Base-by-base conservation (phyloP, 2,329 filamentous ascomycete genomes). In the Pseudomassariella vexata region DNA sequence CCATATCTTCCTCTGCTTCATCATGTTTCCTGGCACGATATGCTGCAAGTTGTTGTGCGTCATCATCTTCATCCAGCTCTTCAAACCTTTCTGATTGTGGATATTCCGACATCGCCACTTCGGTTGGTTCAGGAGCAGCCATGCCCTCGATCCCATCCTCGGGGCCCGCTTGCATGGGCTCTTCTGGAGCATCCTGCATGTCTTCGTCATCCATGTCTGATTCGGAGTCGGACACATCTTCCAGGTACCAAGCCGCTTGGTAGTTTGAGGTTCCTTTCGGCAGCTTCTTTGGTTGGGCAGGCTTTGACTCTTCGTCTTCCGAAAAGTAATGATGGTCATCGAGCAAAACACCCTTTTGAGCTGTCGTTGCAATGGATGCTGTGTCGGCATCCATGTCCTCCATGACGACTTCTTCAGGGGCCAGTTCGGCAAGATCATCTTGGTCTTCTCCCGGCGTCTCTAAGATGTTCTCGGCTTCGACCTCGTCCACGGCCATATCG, bases 271-370 rank as follows among this genome's bases (percentile, higher is more conserved):
- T 98, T 41, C 92, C 92, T 58, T 81, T 85, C 1, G 92, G 92
- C 15, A 98, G 62, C 40, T 78, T 77, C 60, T 82, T 92, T 6
- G 85, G 85, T 19, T 65, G 62, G 21, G 70, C 60, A 12, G 77
- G 65, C 32, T 78, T 68, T 24, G 73, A 68, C 5, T 70, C 66
- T 32, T 92, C 82, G 28, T 92, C 87, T 25, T 96, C 90, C 0
- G 89, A 89, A 53, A 96, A 98, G 59, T 98, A 98, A 55, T 96
- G 90, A 56, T 98, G 90, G 45, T 96, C 90, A 46, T 98, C 92
- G 8, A 98, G 70, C 24, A 98, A 65, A 1, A 98, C 92, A 42
- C 90, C 92, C 61, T 90, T 94, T 52, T 81, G 80, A 25, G 71
- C 67, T 2, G 66, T 63, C 4, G 57, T 53, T 29, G 58, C 57